phyloP scores from a whole-genome alignment of 208 protist species.

The Trypanosoma cruzi region DNA sequence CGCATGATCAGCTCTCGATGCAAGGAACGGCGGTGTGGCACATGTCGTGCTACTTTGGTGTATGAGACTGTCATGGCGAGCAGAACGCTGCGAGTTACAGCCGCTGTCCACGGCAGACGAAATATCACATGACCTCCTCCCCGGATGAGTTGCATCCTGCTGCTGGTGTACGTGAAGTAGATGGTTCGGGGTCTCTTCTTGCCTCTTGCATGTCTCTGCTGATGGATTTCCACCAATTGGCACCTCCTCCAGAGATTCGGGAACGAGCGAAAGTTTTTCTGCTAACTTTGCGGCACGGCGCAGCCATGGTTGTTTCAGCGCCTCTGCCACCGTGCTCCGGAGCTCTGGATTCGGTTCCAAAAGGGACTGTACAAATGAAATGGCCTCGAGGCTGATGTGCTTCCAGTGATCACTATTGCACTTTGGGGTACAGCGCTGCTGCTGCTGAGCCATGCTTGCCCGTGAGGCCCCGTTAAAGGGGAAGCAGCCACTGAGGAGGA shows the following conservation, averaged over 20 bases:
- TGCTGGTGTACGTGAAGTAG: background rate
- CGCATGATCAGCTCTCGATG: background rate
- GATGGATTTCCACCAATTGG: background rate
- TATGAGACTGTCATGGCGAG: background rate
- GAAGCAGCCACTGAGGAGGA: constrained; percentile 84
- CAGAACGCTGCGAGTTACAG: background rate
- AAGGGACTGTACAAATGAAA: constrained; percentile 67
- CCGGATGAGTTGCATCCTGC: background rate
- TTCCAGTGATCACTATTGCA: constrained; percentile 68
- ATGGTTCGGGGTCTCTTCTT: background rate
- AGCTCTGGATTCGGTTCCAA: constrained; percentile 62
- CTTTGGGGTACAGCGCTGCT: constrained; percentile 67
- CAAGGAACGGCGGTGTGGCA: background rate
- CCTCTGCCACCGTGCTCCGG: constrained; percentile 50
- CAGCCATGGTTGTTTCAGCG: constrained; percentile 73
- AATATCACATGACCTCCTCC: background rate
- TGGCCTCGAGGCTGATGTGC: constrained; percentile 56
- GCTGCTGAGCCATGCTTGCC: constrained; percentile 51
- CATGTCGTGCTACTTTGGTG: background rate
- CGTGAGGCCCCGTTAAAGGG: constrained; percentile 75
- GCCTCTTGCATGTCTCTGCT: background rate
- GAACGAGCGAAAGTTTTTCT: constrained; percentile 57
- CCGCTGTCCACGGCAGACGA: background rate
- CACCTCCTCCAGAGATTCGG: constrained; percentile 36
- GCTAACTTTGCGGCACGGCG: constrained; percentile 40